Evolutionary conservation across 345 rosid genomes (phyloP).

Genomic region (Conringia planisiliqua): DNA sequence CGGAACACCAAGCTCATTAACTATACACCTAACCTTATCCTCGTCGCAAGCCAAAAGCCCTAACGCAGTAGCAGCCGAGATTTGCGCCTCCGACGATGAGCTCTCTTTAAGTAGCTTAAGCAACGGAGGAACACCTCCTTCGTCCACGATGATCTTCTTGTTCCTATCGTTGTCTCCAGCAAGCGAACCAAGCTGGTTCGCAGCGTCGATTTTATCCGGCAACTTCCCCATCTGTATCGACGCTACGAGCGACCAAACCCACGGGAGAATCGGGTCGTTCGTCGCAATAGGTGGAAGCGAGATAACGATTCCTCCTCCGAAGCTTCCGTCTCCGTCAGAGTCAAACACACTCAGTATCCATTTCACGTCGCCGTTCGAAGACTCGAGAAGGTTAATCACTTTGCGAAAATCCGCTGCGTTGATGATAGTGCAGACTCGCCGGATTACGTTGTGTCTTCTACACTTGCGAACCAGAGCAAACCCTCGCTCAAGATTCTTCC

Average conservation of each 20-base stretch:
- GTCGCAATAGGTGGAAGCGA: constrained; percentile 85
- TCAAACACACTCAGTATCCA: constrained; percentile 69
- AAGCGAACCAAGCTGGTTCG: constrained; percentile 58
- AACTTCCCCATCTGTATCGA: constrained; percentile 52
- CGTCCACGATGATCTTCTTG: constrained; percentile 81
- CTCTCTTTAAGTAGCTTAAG: constrained; percentile 65
- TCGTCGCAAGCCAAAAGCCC: constrained; percentile 47
- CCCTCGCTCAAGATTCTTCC: constrained; percentile 57
- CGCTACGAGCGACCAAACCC: constrained; percentile 84
- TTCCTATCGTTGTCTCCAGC: constrained; percentile 79
- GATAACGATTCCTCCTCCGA: constrained; percentile 52
- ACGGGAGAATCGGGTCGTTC: constrained; percentile 84
- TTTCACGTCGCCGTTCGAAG: constrained; percentile 76
- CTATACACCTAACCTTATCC: constrained; percentile 61
- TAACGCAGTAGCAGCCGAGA: constrained; percentile 55
- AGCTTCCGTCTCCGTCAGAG: constrained; percentile 42
- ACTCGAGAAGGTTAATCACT: constrained; percentile 53
- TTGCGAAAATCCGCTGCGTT: constrained; percentile 75
- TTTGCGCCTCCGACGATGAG: constrained; percentile 60
- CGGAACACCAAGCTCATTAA: constrained; percentile 55
- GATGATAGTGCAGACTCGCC: constrained; percentile 60
- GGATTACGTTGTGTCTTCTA: constrained; percentile 58
- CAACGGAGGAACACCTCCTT: constrained; percentile 73
- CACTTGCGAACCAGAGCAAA: constrained; percentile 65
- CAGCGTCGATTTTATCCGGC: constrained; percentile 69